These are phyloP conservation scores for Fraxinus xanthoxyloides DNA, from an alignment of 305 asterid species.

Conservation along the genomic window DNA sequence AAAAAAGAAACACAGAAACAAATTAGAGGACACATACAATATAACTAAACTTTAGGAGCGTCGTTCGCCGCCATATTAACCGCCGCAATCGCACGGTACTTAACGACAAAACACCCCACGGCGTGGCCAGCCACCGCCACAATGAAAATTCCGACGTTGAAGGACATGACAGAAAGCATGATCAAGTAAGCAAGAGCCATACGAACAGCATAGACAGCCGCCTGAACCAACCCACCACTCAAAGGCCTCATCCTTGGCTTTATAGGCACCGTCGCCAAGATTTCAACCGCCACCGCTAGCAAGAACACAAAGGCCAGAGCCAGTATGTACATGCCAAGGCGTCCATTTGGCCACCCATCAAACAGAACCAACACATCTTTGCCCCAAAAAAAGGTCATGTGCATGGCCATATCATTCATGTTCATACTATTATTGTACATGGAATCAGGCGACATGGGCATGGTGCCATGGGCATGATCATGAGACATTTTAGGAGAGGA, in stretches of 20 bases:
- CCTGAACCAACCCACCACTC: slow-evolving; percentile 28
- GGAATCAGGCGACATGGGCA: slow-evolving; percentile 27
- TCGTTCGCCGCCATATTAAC: slow-evolving; percentile 9
- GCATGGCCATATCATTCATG: slow-evolving; percentile 51
- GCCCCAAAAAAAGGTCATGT: slow-evolving; percentile 77
- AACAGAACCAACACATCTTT: slow-evolving; percentile 56
- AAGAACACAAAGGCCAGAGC: slow-evolving; percentile 51
- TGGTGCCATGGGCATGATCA: slow-evolving; percentile 33
- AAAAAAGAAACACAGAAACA: not conserved
- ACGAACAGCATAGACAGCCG: slow-evolving; percentile 43
- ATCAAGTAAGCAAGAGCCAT: slow-evolving; percentile 63
- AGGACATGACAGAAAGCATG: slow-evolving; percentile 85
- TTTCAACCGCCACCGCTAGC: slow-evolving; percentile 42
- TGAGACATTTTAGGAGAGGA: not conserved
- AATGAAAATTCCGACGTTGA: slow-evolving; percentile 62
- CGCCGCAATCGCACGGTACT: slow-evolving; percentile 28
- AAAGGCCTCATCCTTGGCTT: slow-evolving; percentile 25
- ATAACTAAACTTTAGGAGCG: slow-evolving; percentile 12
- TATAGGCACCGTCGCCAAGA: slow-evolving; percentile 35
- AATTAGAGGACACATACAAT: not conserved
- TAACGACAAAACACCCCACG: slow-evolving; percentile 42
- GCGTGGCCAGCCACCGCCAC: slow-evolving; percentile 66
- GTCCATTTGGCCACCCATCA: slow-evolving; percentile 70
- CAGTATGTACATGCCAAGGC: slow-evolving; percentile 52
- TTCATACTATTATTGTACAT: slow-evolving; percentile 26